Conservation (phyloP, 345 rosid genomes). For the Clausena lansium region DNA sequence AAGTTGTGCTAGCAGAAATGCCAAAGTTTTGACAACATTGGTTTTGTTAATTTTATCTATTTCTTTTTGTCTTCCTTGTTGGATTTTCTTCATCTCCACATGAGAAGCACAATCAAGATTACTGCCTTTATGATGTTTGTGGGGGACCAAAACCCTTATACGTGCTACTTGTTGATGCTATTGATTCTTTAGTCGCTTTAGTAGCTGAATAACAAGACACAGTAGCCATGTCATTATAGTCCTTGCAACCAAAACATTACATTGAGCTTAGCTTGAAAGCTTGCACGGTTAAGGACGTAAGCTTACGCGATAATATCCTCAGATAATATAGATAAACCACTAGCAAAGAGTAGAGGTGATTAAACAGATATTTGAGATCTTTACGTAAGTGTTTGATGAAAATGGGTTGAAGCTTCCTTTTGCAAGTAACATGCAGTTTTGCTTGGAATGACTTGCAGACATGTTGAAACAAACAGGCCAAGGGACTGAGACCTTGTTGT, state of each 20-base stretch:
- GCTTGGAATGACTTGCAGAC: conserved; percentile 1
- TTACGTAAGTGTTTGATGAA: background rate
- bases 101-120: conserved; percentile 13
- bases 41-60: conserved; percentile 20
- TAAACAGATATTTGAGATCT: background rate
- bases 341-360: background rate
- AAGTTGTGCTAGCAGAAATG: conserved; percentile 42
- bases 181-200: conserved; percentile 31
- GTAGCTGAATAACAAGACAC: conserved; percentile 19
- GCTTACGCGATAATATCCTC: background rate
- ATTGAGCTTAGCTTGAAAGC: background rate
- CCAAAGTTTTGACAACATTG: conserved; percentile 31
- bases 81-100: conserved; percentile 20
- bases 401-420: background rate
- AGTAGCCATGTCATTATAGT: conserved; percentile 17
- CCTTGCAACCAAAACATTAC: conserved; percentile 19
- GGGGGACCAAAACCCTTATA: conserved; percentile 47
- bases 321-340: background rate
- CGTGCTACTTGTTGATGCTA: conserved; percentile 47
- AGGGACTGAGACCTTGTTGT: conserved; percentile 17
- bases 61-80: conserved; percentile 33
- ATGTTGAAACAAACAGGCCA: conserved; percentile 2
- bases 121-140: conserved; percentile 11
- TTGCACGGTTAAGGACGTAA: conserved; percentile 12
- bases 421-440: background rate